These are phyloP conservation scores for Boletus rubescentipes DNA, from an alignment of 768 basidiomycete genomes.

Conservation along the genomic window DNA sequence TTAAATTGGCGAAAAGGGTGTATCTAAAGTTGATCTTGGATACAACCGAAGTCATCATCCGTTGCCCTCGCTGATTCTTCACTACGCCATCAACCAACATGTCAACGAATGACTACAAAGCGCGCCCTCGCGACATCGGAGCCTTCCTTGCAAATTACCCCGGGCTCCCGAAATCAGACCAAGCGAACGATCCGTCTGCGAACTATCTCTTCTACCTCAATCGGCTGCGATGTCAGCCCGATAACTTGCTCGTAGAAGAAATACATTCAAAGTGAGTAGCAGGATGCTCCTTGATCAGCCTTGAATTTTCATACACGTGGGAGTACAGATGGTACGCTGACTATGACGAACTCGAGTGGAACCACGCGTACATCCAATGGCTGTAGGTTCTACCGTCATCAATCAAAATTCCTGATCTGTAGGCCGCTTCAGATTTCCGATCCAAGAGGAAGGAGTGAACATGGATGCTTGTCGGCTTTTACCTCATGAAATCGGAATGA, in stretches of 20 bases:
- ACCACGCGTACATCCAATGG: conserved; percentile 80
- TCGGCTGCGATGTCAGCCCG: conserved; percentile 55
- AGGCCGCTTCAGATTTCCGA: conserved; percentile 54
- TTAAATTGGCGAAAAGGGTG: not conserved
- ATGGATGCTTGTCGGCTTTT: conserved; percentile 64
- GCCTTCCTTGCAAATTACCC: conserved; percentile 29
- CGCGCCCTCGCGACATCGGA: conserved; percentile 23
- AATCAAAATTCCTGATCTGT: not conserved
- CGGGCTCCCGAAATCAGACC: conserved; percentile 6
- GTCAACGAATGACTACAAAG: conserved; percentile 6
- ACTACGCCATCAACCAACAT: conserved; percentile 10
- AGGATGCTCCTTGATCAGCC: not conserved
- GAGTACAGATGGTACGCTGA: conserved; percentile 60
- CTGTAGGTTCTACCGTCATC: conserved; percentile 46
- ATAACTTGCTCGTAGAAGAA: conserved; percentile 59
- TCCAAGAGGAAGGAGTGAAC: conserved; percentile 75
- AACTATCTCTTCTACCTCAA: conserved; percentile 68
- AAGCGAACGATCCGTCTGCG: conserved; percentile 19
- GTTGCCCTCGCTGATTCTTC: conserved; percentile 9
- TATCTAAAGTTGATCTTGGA: not conserved
- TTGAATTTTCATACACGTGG: not conserved
- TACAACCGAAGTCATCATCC: conserved; percentile 10
- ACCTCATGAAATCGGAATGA: conserved; percentile 57
- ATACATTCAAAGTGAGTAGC: conserved; percentile 53
- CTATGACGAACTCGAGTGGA: conserved; percentile 59